Conservation (phyloP, 208 protist species). For the Trypanosoma scelopori region DNA sequence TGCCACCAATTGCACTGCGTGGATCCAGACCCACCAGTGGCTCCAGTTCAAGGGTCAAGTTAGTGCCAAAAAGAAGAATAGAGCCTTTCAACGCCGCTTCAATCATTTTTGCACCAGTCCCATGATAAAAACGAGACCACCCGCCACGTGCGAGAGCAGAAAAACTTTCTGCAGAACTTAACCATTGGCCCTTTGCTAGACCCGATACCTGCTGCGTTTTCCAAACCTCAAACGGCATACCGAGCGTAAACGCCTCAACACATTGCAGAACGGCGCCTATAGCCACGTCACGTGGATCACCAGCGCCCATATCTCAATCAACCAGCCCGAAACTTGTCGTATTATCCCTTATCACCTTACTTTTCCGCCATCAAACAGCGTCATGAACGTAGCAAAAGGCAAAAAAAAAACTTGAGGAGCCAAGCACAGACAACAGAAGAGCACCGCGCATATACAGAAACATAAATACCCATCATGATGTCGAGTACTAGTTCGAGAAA, state of each 20-base stretch:
- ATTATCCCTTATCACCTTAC: background rate
- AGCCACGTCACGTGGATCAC: slow-evolving; percentile 32
- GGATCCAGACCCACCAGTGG: slow-evolving; percentile 23
- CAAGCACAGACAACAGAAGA: too few species aligned
- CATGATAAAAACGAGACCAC: slow-evolving; percentile 30
- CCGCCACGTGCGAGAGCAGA: slow-evolving; percentile 16
- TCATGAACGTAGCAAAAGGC: too few species aligned
- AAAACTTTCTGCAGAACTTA: slow-evolving; percentile 20
- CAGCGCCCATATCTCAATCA: slow-evolving; percentile 15
- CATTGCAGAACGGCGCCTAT: slow-evolving; percentile 34
- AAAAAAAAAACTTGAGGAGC: too few species aligned
- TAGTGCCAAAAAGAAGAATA: slow-evolving; percentile 44
- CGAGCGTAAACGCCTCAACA: slow-evolving; percentile 33
- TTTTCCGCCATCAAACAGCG: slow-evolving; percentile 18
- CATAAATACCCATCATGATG: too few species aligned
- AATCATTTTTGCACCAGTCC: slow-evolving; percentile 37
- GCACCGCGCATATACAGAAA: too few species aligned
- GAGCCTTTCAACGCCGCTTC: slow-evolving; percentile 40
- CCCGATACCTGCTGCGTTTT: slow-evolving; percentile 30
- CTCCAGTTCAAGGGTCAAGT: slow-evolving; percentile 28
- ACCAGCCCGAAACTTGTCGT: background rate
- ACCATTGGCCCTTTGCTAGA: slow-evolving; percentile 22
- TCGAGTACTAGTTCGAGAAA: too few species aligned
- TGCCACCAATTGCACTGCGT: slow-evolving; percentile 26
- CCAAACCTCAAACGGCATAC: slow-evolving; percentile 51